Evolutionary conservation across 73 alveolate genomes (phyloP).

Genomic region (Paramecium tetraurelia): DNA sequence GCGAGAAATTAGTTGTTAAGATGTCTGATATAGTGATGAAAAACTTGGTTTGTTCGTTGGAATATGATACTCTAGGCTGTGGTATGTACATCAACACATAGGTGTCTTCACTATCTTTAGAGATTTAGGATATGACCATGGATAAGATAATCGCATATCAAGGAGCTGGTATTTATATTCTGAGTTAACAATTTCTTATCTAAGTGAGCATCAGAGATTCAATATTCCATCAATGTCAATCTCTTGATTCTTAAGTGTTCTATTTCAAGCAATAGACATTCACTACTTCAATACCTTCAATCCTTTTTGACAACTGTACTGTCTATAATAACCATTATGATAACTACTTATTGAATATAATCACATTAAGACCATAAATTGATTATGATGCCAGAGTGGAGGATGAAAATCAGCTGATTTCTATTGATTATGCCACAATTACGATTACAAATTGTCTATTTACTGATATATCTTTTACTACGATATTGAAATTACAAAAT

Average conservation of each 20-base stretch:
- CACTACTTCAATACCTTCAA: not conserved
- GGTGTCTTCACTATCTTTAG: not conserved
- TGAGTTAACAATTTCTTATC: not conserved
- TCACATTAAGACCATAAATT: not conserved
- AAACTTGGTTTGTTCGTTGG: not conserved
- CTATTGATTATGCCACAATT: not conserved
- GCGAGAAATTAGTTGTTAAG: not conserved
- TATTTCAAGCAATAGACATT: not conserved
- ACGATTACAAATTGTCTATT: not conserved
- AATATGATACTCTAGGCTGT: constrained; percentile 6
- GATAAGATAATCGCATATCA: not conserved
- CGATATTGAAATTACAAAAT: not conserved
- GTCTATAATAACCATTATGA: not conserved
- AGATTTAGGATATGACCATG: not conserved
- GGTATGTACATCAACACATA: not conserved
- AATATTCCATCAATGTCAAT: not conserved
- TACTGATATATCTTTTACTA: not conserved
- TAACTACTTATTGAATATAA: not conserved
- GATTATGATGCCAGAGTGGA: not conserved
- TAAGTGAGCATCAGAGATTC: not conserved
- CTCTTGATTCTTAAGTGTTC: not conserved
- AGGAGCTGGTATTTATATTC: not conserved
- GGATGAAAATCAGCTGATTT: not conserved
- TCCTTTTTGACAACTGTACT: not conserved
- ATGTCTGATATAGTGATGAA: not conserved